Conservation (phyloP, 2,329 filamentous ascomycete species). For the Penicillium sp. region DNA sequence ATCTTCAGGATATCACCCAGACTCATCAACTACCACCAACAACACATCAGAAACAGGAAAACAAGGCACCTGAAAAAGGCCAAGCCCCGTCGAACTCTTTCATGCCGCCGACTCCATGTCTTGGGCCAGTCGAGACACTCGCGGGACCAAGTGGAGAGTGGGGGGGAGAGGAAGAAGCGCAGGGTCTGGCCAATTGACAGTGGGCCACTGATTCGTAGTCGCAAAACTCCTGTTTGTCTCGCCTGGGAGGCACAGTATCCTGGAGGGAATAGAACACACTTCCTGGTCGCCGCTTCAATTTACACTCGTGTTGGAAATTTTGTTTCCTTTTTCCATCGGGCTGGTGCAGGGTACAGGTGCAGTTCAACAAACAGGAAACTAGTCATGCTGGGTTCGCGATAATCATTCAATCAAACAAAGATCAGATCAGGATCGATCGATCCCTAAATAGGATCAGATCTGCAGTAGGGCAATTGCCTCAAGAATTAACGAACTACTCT, state of each 20-base stretch:
- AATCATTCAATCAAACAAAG: neutral
- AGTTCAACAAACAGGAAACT: neutral
- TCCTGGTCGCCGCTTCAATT: too few relatives aligned
- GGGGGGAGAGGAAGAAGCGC: neutral
- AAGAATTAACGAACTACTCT: neutral
- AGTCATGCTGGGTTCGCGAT: neutral
- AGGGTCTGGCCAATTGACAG: neutral
- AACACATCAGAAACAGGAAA: neutral
- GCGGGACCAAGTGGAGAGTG: neutral
- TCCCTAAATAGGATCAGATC: neutral
- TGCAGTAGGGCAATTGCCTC: neutral
- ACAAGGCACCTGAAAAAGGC: neutral
- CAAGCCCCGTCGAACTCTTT: conserved; percentile 1
- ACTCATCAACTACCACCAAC: neutral
- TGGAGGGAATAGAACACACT: too few relatives aligned
- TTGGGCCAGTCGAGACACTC: conserved; percentile 1
- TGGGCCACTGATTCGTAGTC: neutral
- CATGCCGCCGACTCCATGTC: neutral
- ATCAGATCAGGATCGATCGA: neutral
- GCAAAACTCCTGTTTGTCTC: too few relatives aligned
- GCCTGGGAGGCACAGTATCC: too few relatives aligned
- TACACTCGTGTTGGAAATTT: neutral
- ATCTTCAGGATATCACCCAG: neutral
- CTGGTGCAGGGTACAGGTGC: conserved; percentile 1
- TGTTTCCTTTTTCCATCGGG: neutral